Evolutionary conservation across 2,329 filamentous ascomycete species (phyloP), one percentile per base, ranked within the genome.

Genomic region (Trichoderma atrobrunneum): DNA sequence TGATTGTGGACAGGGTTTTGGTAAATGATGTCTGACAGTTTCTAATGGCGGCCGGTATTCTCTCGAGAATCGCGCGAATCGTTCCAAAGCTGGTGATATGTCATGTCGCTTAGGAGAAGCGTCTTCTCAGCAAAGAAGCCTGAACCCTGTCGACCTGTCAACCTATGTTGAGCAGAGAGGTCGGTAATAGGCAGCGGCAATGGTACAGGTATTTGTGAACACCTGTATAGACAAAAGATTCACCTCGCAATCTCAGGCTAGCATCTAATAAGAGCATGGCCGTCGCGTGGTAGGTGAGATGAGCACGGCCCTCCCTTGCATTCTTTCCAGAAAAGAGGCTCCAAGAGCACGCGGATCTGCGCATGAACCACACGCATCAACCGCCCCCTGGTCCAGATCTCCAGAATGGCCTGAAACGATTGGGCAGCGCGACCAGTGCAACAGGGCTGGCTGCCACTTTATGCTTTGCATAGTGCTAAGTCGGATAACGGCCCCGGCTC

Each of bases 341-440:
- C 43, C 57, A 70, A 70, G 39, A 26, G 28, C n/a, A 61, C 57
- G 28, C 66, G 39, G 66, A 70, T 70, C 66, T 70, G 43, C 57
- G 57, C 64, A 67, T 67, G 51, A 67, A 67, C 51, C 64, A 67
- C 64, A 21, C 66, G 66, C 66, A 62, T 70, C 18, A 70, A 62
- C 39, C 39, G 48, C 36, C 36, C 66, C 66, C 66, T 62, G 66
- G 66, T 26, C 39, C 57, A 34, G 66, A 70, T 70, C 66, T 70
- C 28, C 28, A 62, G 43, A 54, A 62, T 32, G 54, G 66, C 16
- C 57, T 54, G 66, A 70, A 62, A 70, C 66, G 66, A 70, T 70
- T 70, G 66, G 66, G 57, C 56, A 24, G 60, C 39, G 30, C 66
- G 30, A 36, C 57, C 39, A 32, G 57, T 62, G 66, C 57, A 70